These are phyloP conservation scores for Botrytis tulipae DNA, from an alignment of 2,329 filamentous ascomycete species.

Conservation along the genomic window DNA sequence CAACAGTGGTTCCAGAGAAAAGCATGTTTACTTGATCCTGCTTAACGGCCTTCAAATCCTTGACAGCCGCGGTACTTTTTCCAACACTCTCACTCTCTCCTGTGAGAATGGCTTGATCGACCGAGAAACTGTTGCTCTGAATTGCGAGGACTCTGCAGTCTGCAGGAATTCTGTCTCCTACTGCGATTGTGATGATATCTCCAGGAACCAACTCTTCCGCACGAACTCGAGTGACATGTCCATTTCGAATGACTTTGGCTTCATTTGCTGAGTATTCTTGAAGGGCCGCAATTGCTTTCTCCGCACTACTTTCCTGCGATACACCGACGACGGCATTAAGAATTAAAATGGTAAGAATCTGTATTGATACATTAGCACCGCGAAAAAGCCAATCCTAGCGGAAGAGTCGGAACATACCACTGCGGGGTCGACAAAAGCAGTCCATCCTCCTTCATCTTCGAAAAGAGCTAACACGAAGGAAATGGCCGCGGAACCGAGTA, in stretches of 20 bases:
- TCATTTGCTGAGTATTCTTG: slow-evolving; percentile 99
- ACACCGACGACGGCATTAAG: slow-evolving; percentile 97
- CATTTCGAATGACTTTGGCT: slow-evolving; percentile 82
- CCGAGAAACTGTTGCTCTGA: slow-evolving; percentile 94
- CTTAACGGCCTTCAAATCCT: slow-evolving; percentile 83
- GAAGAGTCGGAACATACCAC: slow-evolving; percentile 64
- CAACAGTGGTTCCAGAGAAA: slow-evolving; percentile 96
- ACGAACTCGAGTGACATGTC: slow-evolving; percentile 77
- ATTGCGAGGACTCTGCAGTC: slow-evolving; percentile 89
- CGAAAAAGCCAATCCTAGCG: too few relatives aligned
- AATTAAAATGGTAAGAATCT: slow-evolving; percentile 96
- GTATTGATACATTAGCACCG: slow-evolving; percentile 25
- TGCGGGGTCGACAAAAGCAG: slow-evolving; percentile 91
- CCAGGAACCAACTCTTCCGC: slow-evolving; percentile 97
- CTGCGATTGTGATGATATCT: slow-evolving; percentile 81
- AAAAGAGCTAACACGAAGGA: slow-evolving; percentile 93
- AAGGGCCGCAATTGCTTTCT: slow-evolving; percentile 95
- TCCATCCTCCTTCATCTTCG: slow-evolving; percentile 91
- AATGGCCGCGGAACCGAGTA: slow-evolving; percentile 87
- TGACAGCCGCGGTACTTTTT: slow-evolving; percentile 70
- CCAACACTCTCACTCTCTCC: slow-evolving; percentile 96
- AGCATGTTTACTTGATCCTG: slow-evolving; percentile 98
- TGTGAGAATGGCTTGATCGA: slow-evolving; percentile 96
- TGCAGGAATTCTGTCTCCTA: slow-evolving; percentile 91
- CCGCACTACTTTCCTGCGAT: slow-evolving; percentile 96